Evolutionary conservation across 2,329 filamentous ascomycete species (phyloP), one percentile per base, ranked within the genome.

Genomic region (Sporothrix schenckii): DNA sequence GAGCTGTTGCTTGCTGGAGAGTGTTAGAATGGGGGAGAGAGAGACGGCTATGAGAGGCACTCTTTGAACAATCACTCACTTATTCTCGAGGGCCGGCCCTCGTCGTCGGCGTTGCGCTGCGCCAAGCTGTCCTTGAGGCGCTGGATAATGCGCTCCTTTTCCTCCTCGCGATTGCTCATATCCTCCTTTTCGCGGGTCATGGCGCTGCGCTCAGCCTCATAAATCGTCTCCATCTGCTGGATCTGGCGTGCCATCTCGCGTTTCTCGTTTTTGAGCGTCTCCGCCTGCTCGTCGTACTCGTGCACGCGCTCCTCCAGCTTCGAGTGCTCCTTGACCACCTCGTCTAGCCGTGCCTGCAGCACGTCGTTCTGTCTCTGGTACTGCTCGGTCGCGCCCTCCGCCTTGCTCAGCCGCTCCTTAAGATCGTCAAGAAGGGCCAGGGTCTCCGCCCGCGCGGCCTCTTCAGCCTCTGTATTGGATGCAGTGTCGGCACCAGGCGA

Each of bases 181-280:
- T 96, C 92, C 74, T 97, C 94, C 82, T 96, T 95, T 80, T 98
- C 94, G 80, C 94, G 93, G 77, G 92, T 89, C 81, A 94, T 91
- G 69, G 92, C 89, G 77, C 90, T 92, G 73, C 93, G 88, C 81
- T 99, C 95, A 58, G 91, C 89, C 80, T 98, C 94, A 79, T 97
- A 96, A 74, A 96, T 94, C 74, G 90, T 89, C 80, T 97, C 94
- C 82, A 97, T 89, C 79, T 99, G 95, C 74, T 94, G 89, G 77
- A 92, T 92, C 80, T 96, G 91, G 73, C 93, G 88, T 41, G 90
- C 88, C 69, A 90, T 86, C 75, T 98, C 94, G 75, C 92, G 88
- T 81, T 95, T 94, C 77, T 97, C 92, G 76, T 92, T 93, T 77
- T 89, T 89, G 69, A 98, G 84, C 9, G 87, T 83, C 80, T 97